These are phyloP conservation scores for Pseudonectria foliicola DNA, from an alignment of 2,329 filamentous ascomycete species.

Conservation along the genomic window DNA sequence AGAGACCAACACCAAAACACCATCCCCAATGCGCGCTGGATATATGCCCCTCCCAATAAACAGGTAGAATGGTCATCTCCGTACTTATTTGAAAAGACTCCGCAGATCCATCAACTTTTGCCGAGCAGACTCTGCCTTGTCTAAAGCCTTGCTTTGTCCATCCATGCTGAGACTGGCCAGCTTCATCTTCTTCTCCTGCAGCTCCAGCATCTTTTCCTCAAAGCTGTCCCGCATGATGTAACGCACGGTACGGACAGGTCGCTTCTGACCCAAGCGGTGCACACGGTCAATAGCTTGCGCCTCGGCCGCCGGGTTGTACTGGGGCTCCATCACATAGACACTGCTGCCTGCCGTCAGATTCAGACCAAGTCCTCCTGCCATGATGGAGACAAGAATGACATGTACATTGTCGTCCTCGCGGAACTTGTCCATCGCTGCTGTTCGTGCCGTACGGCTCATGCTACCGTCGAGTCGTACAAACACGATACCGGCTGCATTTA, in stretches of 20 bases:
- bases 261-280: conserved; percentile 80
- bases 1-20: conserved; percentile 15
- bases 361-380: conserved; percentile 82
- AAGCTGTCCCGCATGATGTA: conserved; percentile 90
- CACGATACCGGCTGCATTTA: conserved; percentile 58
- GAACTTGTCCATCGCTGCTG: conserved; percentile 69
- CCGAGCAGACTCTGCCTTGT: conserved; percentile 50
- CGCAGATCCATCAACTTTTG: conserved; percentile 54
- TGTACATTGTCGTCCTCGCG: conserved; percentile 62
- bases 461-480: conserved; percentile 84
- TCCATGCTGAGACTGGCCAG: conserved; percentile 84
- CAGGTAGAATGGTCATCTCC: conserved; percentile 7
- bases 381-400: conserved; percentile 87
- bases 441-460: conserved; percentile 71
- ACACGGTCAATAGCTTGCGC: conserved; percentile 92
- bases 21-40: conserved; percentile 10
- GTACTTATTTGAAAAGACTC: conserved; percentile 47
- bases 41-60: conserved; percentile 9
- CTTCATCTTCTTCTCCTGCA: conserved; percentile 90
- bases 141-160: conserved; percentile 43
- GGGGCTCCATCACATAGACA: conserved; percentile 96
- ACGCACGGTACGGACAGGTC: conserved; percentile 78
- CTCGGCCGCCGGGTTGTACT: conserved; percentile 93
- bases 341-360: conserved; percentile 81
- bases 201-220: conserved; percentile 83